Evolutionary conservation across 495 filamentous ascomycete genomes (phyloP).

Genomic region (Penicillium argentinense): DNA sequence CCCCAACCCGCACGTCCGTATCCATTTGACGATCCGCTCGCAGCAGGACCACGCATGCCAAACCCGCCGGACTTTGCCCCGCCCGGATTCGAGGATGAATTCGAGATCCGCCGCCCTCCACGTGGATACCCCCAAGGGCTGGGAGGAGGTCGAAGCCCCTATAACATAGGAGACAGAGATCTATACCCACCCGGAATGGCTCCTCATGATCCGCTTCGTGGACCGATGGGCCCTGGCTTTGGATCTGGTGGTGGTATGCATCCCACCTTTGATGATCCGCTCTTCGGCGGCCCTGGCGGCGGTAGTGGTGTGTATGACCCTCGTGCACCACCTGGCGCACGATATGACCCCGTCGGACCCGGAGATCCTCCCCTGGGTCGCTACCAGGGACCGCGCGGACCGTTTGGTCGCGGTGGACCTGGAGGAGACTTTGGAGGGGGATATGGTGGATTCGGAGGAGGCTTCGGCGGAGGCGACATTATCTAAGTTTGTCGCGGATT

Average conservation of each 20-base stretch:
- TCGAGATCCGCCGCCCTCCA: constrained; percentile 72
- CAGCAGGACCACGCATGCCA: constrained; percentile 59
- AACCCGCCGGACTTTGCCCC: constrained; percentile 76
- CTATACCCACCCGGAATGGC: constrained; percentile 86
- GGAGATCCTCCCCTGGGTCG: constrained; percentile 56
- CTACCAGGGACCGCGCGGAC: constrained; percentile 44
- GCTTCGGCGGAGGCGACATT: constrained; percentile 67
- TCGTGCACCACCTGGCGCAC: constrained; percentile 55
- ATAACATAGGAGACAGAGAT: constrained; percentile 78
- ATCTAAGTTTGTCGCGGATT: constrained; percentile 46
- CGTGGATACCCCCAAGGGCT: constrained; percentile 48
- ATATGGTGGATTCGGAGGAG: constrained; percentile 60
- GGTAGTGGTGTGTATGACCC: constrained; percentile 44
- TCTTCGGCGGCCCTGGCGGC: constrained; percentile 69
- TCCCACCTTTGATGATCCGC: constrained; percentile 89
- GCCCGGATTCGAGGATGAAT: constrained; percentile 92
- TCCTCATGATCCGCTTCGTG: constrained; percentile 76
- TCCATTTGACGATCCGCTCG: constrained; percentile 69
- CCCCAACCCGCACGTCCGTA: constrained; percentile 62
- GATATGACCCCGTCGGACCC: constrained; percentile 84
- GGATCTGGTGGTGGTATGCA: constrained; percentile 80
- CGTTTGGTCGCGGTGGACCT: constrained; percentile 40
- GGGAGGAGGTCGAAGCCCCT: constrained; percentile 51
- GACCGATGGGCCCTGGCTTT: constrained; percentile 56
- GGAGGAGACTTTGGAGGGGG: constrained; percentile 53